Evolutionary conservation across 1,284 basidiomycete genomes (phyloP).

Genomic region (Tilletia indica): DNA sequence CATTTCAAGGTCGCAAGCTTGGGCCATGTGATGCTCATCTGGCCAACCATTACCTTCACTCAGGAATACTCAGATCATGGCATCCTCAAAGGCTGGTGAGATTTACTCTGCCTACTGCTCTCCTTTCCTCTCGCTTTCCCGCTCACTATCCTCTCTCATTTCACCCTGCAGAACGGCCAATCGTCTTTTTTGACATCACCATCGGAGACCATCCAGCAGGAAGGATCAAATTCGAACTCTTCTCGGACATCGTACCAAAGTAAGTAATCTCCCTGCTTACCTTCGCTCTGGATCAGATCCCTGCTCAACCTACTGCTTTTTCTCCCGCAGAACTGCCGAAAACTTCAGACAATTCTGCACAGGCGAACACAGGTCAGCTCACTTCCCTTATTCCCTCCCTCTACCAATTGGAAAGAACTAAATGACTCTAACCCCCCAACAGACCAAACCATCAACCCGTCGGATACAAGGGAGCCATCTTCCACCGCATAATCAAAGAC

Average conservation of each 20-base stretch:
- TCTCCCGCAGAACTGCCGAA: constrained; percentile 63
- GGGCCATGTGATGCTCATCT: too few relatives aligned
- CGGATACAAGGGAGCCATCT: constrained; percentile 63
- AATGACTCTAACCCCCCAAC: background rate
- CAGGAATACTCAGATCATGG: background rate
- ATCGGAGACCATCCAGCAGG: constrained; percentile 65
- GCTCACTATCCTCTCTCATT: background rate
- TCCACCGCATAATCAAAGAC: constrained; percentile 74
- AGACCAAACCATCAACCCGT: constrained; percentile 55
- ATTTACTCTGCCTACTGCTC: background rate
- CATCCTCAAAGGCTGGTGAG: background rate
- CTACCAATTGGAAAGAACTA: background rate
- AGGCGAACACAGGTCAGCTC: constrained; percentile 69
- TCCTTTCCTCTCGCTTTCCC: background rate
- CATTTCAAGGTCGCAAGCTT: too few relatives aligned
- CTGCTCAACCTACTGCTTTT: background rate
- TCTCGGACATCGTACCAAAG: constrained; percentile 86
- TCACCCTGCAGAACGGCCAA: constrained; percentile 59
- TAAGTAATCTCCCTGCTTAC: constrained; percentile 55
- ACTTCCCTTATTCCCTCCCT: background rate
- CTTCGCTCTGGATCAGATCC: background rate
- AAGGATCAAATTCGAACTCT: constrained; percentile 76
- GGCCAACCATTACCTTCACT: too few relatives aligned
- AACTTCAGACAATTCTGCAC: constrained; percentile 92
- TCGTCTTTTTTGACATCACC: constrained; percentile 87